phyloP scores from a whole-genome alignment of 208 protist genomes.

The Acanthamoeba comandoni region DNA sequence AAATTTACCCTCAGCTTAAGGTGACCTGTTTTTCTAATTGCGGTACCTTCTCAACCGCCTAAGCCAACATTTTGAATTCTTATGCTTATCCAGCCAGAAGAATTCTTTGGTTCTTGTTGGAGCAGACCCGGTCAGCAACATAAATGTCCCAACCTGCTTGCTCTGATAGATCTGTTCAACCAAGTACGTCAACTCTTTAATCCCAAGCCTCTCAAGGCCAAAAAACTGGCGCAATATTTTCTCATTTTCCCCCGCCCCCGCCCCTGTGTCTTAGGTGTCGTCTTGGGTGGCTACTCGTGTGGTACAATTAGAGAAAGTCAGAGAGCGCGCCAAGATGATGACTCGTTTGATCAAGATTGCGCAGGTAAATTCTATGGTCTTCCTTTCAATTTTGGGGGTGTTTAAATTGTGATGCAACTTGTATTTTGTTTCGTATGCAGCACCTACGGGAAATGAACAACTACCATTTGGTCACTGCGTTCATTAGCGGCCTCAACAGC shows the following conservation, averaged over 20 bases:
- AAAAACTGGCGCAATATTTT: too few species aligned
- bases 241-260: too few species aligned
- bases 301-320: constrained; percentile 30
- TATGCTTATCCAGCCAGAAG: not conserved
- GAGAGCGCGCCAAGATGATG: constrained; percentile 55
- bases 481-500: constrained; percentile 51
- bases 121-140: constrained; percentile 25
- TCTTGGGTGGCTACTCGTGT: constrained; percentile 38
- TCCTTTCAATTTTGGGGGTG: not conserved
- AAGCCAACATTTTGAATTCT: not conserved
- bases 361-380: not conserved
- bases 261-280: not conserved
- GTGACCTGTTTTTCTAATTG: not conserved
- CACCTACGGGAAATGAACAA: constrained; percentile 66
- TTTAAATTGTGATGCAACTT: not conserved
- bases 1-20: constrained; percentile 49
- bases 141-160: constrained; percentile 23
- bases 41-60: too few species aligned
- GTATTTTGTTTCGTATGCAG: not conserved
- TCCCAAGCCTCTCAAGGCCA: too few species aligned
- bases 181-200: constrained; percentile 6
- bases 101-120: constrained; percentile 45
- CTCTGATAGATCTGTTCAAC: constrained; percentile 51
- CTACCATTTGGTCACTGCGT: constrained; percentile 57
- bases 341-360: constrained; percentile 49